These are phyloP conservation scores for Magnusiomyces paraingens DNA, from an alignment of 1,139 yeast genomes.

Conservation along the genomic window DNA sequence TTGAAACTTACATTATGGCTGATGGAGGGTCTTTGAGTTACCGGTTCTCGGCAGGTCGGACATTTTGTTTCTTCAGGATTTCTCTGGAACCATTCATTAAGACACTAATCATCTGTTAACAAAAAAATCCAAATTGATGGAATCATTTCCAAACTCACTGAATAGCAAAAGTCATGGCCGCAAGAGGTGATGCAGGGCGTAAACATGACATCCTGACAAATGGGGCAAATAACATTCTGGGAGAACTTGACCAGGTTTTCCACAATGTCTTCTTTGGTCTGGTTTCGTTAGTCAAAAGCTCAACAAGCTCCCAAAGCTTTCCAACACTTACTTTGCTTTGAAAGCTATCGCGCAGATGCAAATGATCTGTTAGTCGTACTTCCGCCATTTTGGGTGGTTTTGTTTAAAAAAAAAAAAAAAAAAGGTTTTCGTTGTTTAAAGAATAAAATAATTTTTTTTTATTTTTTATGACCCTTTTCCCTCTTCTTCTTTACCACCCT, in stretches of 20 bases:
- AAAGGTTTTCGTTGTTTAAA: neutral
- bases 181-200: neutral
- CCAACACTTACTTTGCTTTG: neutral
- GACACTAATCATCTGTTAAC: neutral
- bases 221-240: constrained; percentile 1
- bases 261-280: neutral
- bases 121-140: no score
- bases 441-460: neutral
- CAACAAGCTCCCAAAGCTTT: neutral
- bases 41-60: neutral
- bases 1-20: neutral
- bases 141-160: neutral
- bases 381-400: constrained; percentile 1
- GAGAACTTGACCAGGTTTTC: neutral
- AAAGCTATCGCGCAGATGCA: neutral
- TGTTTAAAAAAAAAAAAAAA: neutral
- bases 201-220: constrained; percentile 2
- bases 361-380: neutral
- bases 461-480: neutral
- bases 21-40: neutral
- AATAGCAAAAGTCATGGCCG: constrained; percentile 4
- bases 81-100: neutral
- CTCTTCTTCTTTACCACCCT: neutral
- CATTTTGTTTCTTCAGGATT: neutral
- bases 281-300: neutral